Conservation (phyloP, 345 rosid genomes). For the Bretschneidera sinensis region DNA sequence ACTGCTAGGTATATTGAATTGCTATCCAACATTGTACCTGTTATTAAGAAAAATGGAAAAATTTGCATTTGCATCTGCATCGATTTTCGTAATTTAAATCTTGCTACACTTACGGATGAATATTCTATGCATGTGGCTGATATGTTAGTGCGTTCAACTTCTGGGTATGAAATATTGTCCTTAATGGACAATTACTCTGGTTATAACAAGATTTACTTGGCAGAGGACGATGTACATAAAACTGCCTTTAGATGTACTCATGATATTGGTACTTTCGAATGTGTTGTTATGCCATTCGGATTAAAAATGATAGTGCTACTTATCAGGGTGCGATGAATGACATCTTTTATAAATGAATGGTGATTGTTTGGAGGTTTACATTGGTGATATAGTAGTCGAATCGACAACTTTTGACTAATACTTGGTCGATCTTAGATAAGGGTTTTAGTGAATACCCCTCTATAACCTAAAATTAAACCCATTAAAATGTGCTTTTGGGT, state of each 20-base stretch:
- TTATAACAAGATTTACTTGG: background rate
- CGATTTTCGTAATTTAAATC: too few relatives aligned
- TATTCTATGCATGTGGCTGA: background rate
- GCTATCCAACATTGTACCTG: too few relatives aligned
- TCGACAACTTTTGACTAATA: background rate
- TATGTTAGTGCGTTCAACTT: background rate
- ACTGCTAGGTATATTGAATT: too few relatives aligned
- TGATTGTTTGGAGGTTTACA: background rate
- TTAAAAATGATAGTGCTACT: background rate
- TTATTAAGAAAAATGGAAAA: too few relatives aligned
- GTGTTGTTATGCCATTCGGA: background rate
- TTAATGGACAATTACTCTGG: background rate
- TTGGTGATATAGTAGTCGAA: background rate
- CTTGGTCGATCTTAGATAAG: background rate
- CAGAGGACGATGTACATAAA: background rate
- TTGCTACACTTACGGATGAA: too few relatives aligned
- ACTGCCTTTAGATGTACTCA: background rate
- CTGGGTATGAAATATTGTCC: background rate
- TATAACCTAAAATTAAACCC: too few relatives aligned
- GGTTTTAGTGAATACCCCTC: too few relatives aligned
- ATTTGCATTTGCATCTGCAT: too few relatives aligned
- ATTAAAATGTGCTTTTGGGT: too few relatives aligned
- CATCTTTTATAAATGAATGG: constrained; percentile 3
- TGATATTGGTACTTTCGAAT: background rate
- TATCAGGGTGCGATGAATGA: background rate